phyloP scores from a whole-genome alignment of 1,284 basidiomycete species.

The Rhodofomes roseus region DNA sequence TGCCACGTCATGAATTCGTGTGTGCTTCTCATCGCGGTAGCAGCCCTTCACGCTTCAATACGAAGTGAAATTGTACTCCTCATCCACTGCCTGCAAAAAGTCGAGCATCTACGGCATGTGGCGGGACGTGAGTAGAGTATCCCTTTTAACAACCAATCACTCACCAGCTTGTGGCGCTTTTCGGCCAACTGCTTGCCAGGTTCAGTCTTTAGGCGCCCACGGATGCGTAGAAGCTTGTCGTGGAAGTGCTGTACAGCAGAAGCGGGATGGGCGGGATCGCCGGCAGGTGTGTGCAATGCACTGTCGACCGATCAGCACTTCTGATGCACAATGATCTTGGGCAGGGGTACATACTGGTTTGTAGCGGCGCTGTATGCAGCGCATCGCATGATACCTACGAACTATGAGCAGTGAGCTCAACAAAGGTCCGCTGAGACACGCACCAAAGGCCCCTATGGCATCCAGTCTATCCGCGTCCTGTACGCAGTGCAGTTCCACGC shows the following conservation, averaged over 20 bases:
- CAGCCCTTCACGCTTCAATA: too few relatives aligned
- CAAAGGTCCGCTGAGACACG: too few relatives aligned
- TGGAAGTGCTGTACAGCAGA: slow-evolving; percentile 84
- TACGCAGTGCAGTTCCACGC: slow-evolving; percentile 83
- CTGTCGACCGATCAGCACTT: slow-evolving; percentile 31
- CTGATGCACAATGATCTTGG: neutral
- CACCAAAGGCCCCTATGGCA: slow-evolving; percentile 89
- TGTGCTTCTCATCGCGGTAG: too few relatives aligned
- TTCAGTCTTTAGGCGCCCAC: slow-evolving; percentile 73
- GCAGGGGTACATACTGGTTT: slow-evolving; percentile 45
- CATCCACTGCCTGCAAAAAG: slow-evolving; percentile 26
- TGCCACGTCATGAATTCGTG: too few relatives aligned
- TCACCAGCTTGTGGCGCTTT: slow-evolving; percentile 68
- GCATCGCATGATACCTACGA: slow-evolving; percentile 77
- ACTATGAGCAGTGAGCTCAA: too few relatives aligned
- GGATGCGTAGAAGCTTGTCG: slow-evolving; percentile 81
- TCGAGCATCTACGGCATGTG: slow-evolving; percentile 25
- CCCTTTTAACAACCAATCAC: slow-evolving; percentile 17
- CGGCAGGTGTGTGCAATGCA: slow-evolving; percentile 61
- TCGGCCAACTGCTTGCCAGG: slow-evolving; percentile 68
- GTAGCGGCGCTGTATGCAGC: slow-evolving; percentile 75
- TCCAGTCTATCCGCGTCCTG: slow-evolving; percentile 93
- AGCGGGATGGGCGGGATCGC: slow-evolving; percentile 41
- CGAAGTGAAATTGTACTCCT: slow-evolving; percentile 24
- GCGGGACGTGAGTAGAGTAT: neutral